phyloP scores from a whole-genome alignment of 192 early-diverging fungal species.

The Phycomyces nitens region DNA sequence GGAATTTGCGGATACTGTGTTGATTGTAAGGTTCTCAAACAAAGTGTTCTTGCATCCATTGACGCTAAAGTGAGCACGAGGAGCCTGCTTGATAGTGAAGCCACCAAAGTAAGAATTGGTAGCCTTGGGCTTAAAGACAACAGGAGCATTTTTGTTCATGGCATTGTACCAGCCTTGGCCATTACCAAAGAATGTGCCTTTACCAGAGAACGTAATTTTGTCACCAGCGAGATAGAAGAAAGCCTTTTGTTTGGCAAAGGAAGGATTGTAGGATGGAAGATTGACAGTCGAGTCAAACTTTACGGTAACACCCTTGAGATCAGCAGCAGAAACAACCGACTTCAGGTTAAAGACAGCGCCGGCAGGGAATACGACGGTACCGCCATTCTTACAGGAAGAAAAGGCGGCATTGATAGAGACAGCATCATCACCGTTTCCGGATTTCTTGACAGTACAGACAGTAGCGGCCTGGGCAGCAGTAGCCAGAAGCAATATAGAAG shows the following conservation, averaged over 20 bases:
- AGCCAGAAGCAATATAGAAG: constrained; percentile 3
- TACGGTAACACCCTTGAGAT: constrained; percentile 7
- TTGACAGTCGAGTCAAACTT: constrained; percentile 18
- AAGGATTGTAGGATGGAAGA: constrained; percentile 1
- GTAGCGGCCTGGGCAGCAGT: constrained; percentile 10
- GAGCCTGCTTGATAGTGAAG: constrained; percentile 21
- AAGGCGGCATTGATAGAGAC: constrained; percentile 9
- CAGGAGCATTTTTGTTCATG: constrained; percentile 15
- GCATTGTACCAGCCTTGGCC: constrained; percentile 26
- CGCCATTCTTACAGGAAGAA: constrained; percentile 14
- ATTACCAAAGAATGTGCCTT: constrained; percentile 19
- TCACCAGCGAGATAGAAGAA: constrained; percentile 19
- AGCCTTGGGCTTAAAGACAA: constrained; percentile 7
- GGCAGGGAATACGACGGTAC: constrained; percentile 12
- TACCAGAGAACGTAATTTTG: constrained; percentile 10
- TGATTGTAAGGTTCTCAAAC: constrained; percentile 10
- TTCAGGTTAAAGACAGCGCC: constrained; percentile 13
- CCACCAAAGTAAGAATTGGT: constrained; percentile 21
- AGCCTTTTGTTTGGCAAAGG: constrained; percentile 6
- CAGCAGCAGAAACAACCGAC: neutral
- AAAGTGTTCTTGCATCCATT: constrained; percentile 12
- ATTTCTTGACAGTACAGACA: constrained; percentile 11
- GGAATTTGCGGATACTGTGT: constrained; percentile 16
- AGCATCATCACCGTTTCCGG: constrained; percentile 14
- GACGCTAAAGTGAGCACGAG: constrained; percentile 20